Conservation (phyloP, 768 basidiomycete species). For the Mycena haematopus region DNA sequence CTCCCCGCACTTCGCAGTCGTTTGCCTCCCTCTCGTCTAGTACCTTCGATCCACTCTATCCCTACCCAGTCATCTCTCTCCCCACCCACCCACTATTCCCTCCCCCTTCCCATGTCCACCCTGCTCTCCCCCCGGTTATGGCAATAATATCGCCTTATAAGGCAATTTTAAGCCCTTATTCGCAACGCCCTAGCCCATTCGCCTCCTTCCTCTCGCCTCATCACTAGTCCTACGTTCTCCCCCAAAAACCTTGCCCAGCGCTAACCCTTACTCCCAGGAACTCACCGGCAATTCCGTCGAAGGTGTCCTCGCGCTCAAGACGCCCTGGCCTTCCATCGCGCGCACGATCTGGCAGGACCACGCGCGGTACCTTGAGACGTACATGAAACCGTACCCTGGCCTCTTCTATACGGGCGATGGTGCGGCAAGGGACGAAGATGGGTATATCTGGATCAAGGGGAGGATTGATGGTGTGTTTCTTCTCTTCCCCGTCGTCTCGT, state of each 20-base stretch:
- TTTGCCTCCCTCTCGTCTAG: too few relatives aligned
- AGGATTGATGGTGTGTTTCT: conserved; percentile 79
- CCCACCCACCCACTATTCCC: too few relatives aligned
- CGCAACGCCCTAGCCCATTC: too few relatives aligned
- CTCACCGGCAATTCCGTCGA: conserved; percentile 85
- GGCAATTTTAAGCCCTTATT: background rate
- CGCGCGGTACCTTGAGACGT: conserved; percentile 69
- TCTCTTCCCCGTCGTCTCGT: background rate
- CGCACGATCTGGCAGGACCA: conserved; percentile 93
- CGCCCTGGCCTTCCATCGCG: conserved; percentile 96
- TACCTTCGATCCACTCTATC: too few relatives aligned
- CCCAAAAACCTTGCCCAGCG: background rate
- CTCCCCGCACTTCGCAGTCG: too few relatives aligned
- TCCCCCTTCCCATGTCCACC: too few relatives aligned
- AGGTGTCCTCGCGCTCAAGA: conserved; percentile 86
- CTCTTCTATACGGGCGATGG: conserved; percentile 98
- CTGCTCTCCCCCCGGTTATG: too few relatives aligned
- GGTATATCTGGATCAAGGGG: conserved; percentile 99
- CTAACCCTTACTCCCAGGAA: conserved; percentile 46
- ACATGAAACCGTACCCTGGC: conserved; percentile 83
- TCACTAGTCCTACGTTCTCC: background rate
- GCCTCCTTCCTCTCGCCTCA: background rate
- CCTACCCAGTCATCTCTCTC: too few relatives aligned
- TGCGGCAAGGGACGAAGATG: conserved; percentile 90
- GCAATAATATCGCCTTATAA: too few relatives aligned